These are phyloP conservation scores for Boletus tomentosulus DNA, from an alignment of 768 basidiomycete genomes.

Conservation along the genomic window DNA sequence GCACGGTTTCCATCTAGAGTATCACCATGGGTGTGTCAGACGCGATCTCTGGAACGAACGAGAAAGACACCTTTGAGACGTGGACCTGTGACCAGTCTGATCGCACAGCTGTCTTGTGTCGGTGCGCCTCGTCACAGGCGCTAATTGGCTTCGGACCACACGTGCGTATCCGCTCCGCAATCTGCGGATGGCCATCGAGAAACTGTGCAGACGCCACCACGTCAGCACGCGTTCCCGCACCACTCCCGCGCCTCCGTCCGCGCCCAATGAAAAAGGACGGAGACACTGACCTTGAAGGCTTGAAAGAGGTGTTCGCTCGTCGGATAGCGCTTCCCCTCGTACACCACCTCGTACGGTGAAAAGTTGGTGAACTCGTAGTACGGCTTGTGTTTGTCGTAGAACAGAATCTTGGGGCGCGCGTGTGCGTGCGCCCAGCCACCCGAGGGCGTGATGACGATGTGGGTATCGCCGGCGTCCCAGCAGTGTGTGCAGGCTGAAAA, in stretches of 20 bases:
- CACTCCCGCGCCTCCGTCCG: neutral
- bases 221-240: slow-evolving; percentile 1
- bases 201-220: slow-evolving; percentile 39
- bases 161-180: slow-evolving; percentile 68
- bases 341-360: slow-evolving; percentile 62
- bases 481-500: slow-evolving; percentile 17
- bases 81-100: slow-evolving; percentile 68
- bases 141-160: slow-evolving; percentile 56
- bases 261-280: neutral
- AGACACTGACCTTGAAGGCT: slow-evolving; percentile 56
- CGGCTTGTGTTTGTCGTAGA: slow-evolving; percentile 62
- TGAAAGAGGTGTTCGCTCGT: slow-evolving; percentile 79
- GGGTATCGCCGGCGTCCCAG: slow-evolving; percentile 27
- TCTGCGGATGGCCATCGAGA: slow-evolving; percentile 50
- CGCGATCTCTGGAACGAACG: neutral
- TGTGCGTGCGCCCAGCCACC: slow-evolving; percentile 24
- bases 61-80: slow-evolving; percentile 43
- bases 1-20: slow-evolving; percentile 56
- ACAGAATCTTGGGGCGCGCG: slow-evolving; percentile 39
- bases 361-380: slow-evolving; percentile 74
- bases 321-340: slow-evolving; percentile 61
- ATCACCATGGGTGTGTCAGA: neutral
- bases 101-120: slow-evolving; percentile 59
- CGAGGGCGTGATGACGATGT: slow-evolving; percentile 23
- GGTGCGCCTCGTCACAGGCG: slow-evolving; percentile 64